Percentiles rank a stretch among this genome's conserved stretches.
These are phyloP conservation scores for Nothophaeocryptopus gaeumannii DNA, from an alignment of 2,329 filamentous ascomycete genomes.

Conservation along the genomic window DNA sequence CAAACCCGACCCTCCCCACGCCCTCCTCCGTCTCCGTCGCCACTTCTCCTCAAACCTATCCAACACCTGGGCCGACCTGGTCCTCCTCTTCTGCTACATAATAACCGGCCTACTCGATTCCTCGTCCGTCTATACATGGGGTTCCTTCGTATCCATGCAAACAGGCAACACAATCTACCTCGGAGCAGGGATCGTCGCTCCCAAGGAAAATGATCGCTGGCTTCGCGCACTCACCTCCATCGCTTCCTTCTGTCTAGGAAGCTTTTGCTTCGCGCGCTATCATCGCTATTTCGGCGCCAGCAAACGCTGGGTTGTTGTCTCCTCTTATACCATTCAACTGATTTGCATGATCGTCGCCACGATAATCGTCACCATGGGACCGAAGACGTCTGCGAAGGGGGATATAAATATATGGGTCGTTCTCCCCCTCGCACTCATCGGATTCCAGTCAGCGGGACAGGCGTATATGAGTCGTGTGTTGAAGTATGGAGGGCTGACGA, in stretches of 20 bases:
- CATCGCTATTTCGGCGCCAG: slow-evolving; percentile 62
- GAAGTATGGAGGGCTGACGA: slow-evolving; percentile 68
- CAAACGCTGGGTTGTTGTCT: slow-evolving; percentile 62
- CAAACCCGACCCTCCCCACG: background rate
- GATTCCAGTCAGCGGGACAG: slow-evolving; percentile 76
- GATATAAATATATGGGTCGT: slow-evolving; percentile 46
- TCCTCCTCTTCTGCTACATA: slow-evolving; percentile 69
- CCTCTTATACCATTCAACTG: slow-evolving; percentile 41
- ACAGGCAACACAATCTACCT: slow-evolving; percentile 78
- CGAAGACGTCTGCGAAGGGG: slow-evolving; percentile 17
- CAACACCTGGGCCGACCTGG: slow-evolving; percentile 63
- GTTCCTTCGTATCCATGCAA: slow-evolving; percentile 80
- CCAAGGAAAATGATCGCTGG: slow-evolving; percentile 56
- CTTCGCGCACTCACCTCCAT: slow-evolving; percentile 71
- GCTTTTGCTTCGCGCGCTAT: slow-evolving; percentile 67
- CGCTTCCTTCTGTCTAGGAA: slow-evolving; percentile 67
- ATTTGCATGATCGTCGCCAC: slow-evolving; percentile 41
- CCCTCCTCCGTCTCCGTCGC: slow-evolving; percentile 10
- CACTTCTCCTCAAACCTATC: slow-evolving; percentile 52
- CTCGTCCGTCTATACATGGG: slow-evolving; percentile 72
- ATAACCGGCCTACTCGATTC: slow-evolving; percentile 77
- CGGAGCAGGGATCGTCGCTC: slow-evolving; percentile 64
- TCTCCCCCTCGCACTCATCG: slow-evolving; percentile 65
- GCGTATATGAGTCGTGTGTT: slow-evolving; percentile 71
- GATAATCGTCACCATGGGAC: slow-evolving; percentile 43